Conservation (phyloP, 352 stramenopile genomes). For the Globisporangium echinulatum region DNA sequence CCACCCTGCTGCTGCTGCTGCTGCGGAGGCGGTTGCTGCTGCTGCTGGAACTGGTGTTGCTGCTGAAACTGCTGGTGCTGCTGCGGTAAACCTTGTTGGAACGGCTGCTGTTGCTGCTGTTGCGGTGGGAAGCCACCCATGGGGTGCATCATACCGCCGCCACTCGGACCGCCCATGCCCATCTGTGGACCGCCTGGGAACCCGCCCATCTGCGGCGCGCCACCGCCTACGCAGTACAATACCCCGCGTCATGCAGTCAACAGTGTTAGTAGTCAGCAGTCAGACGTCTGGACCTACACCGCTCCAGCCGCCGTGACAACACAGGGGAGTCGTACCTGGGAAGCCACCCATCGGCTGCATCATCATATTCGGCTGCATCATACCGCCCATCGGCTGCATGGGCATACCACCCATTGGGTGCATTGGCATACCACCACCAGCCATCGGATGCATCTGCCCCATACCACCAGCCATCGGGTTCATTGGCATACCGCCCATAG, state of each 20-base stretch:
- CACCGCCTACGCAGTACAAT: slow-evolving; percentile 13
- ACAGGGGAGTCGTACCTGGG: too few relatives aligned
- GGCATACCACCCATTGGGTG: slow-evolving; percentile 21
- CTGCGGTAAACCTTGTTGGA: slow-evolving; percentile 12
- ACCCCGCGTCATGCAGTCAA: neutral
- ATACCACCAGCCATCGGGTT: slow-evolving; percentile 25
- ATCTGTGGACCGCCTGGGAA: slow-evolving; percentile 39
- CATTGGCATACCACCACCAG: neutral
- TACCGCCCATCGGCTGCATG: slow-evolving; percentile 10
- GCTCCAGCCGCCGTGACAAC: too few relatives aligned
- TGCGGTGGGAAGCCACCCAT: slow-evolving; percentile 41
- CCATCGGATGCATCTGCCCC: slow-evolving; percentile 10
- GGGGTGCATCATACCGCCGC: slow-evolving; percentile 49
- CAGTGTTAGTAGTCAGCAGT: neutral
- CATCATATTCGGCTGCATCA: too few relatives aligned
- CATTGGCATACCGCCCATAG: slow-evolving; percentile 31
- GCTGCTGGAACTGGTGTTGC: slow-evolving; percentile 21
- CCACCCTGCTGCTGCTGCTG: slow-evolving; percentile 34
- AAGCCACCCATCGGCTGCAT: too few relatives aligned
- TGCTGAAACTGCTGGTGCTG: slow-evolving; percentile 24
- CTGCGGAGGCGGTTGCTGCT: slow-evolving; percentile 28
- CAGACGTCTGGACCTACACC: too few relatives aligned
- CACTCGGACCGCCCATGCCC: slow-evolving; percentile 29
- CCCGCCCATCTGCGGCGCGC: slow-evolving; percentile 28
- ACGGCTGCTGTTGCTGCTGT: slow-evolving; percentile 22